Base-by-base conservation (phyloP, 768 basidiomycete species). In the Podaxis mareebaensis region DNA sequence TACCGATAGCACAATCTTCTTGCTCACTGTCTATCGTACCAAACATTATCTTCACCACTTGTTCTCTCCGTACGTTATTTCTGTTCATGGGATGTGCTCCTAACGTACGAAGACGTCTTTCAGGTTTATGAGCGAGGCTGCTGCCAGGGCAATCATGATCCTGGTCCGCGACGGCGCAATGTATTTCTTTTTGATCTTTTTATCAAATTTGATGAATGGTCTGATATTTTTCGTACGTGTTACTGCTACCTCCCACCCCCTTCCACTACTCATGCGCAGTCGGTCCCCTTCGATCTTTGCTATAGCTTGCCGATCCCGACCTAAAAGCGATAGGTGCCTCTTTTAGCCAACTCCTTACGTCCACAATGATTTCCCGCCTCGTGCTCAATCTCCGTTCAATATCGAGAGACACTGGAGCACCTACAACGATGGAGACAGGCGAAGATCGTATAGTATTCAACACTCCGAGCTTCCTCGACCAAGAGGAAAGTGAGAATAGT, bases 311-410 rank as follows among this genome's bases (percentile, higher is more conserved):
- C 13, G 56, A 58, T 2, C 44, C 61, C 5, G 73, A 73, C 53
- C 59, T 75, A 3, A 74, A 74, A 61, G 72, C 72, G 4, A 69
- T 74, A 44, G 74, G 73, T 8, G 74, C 74, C 5, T 73, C 73
- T 0, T 74, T 75, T 65, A 73, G 71, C 36, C 74, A 74, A 57
- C 65, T 72, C 20, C 68, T 75, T 7, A 74, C 73, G 4, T 58
- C 70, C 8, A 63, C 66, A 3, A 72, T 75, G 69, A 65, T 74
- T 11, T 74, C 74, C 20, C 72, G 73, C 1, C 70, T 75, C 11
- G 69, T 74, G 17, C 67, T 75, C 36, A 75, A 73, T 59, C 70
- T 74, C n/a, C 74, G 74, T 17, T 67, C 67, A 7, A 36, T 64
- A 36, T 54, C 58, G 38, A 22, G 54, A 24, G n/a, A 10, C 12